These are phyloP conservation scores for Canavalia ensiformis DNA, from an alignment of 306 rosid species.

Conservation along the genomic window DNA sequence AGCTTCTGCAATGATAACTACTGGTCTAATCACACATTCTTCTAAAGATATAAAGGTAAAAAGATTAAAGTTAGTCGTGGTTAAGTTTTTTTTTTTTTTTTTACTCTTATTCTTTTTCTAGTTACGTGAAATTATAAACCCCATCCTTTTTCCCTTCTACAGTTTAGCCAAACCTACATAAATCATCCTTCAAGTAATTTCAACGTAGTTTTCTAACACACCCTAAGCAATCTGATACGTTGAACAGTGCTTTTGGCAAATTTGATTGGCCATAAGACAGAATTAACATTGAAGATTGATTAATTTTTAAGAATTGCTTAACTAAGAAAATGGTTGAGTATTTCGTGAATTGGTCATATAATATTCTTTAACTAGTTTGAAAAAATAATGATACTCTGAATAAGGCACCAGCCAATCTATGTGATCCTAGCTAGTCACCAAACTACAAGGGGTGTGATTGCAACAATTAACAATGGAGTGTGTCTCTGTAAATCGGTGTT, in stretches of 20 bases:
- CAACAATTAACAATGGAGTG: neutral
- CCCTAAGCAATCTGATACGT: too few species aligned
- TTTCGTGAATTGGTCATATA: too few species aligned
- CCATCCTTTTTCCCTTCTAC: neutral
- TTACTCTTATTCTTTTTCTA: neutral
- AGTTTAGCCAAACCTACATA: neutral
- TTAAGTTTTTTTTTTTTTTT: neutral
- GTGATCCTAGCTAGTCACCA: too few species aligned
- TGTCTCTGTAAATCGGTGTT: neutral
- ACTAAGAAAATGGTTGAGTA: too few species aligned
- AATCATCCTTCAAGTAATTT: neutral
- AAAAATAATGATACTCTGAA: too few species aligned
- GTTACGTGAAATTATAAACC: neutral
- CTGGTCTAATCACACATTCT: constrained; percentile 39
- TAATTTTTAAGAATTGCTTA: too few species aligned
- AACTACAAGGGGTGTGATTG: too few species aligned
- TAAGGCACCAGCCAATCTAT: too few species aligned
- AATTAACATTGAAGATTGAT: too few species aligned
- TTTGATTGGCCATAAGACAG: too few species aligned
- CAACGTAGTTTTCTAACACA: neutral
- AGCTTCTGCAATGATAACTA: constrained; percentile 36
- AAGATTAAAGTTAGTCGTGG: constrained; percentile 29
- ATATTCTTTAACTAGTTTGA: too few species aligned
- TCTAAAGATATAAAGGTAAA: constrained; percentile 37
- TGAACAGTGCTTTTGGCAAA: too few species aligned